A percentile compares a stretch with the other conserved stretches of the same genome.
Conservation (phyloP, 352 stramenopile genomes). For the Peronospora tabacina region DNA sequence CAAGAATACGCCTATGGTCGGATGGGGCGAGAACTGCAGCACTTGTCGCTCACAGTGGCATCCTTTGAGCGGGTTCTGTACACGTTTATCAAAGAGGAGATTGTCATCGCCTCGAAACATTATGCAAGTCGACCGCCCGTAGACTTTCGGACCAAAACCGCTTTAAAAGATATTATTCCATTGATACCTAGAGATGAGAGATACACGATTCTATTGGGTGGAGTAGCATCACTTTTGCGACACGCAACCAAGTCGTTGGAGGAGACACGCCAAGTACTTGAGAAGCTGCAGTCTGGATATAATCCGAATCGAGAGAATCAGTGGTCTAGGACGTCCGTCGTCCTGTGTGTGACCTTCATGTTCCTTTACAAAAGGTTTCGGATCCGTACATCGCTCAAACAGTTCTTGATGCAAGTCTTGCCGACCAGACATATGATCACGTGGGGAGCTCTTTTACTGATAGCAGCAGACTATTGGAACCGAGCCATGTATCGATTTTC, state of each 20-base stretch:
- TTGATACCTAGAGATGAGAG: conserved; percentile 75
- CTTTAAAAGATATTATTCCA: conserved; percentile 84
- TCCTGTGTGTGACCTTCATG: conserved; percentile 39
- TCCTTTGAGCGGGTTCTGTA: conserved; percentile 81
- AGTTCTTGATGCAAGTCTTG: conserved; percentile 59
- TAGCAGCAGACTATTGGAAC: conserved; percentile 68
- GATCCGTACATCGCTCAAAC: conserved; percentile 55
- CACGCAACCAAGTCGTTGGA: conserved; percentile 79
- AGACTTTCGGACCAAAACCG: conserved; percentile 72
- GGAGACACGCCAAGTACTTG: conserved; percentile 69
- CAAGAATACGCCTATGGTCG: conserved; percentile 76
- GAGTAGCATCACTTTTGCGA: conserved; percentile 65
- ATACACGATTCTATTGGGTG: conserved; percentile 76
- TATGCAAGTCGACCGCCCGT: conserved; percentile 43
- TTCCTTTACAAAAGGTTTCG: conserved; percentile 70
- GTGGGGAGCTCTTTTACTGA: conserved; percentile 42
- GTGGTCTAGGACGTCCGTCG: conserved; percentile 74
- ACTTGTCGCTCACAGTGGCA: conserved; percentile 78
- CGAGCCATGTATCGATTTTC: conserved; percentile 76
- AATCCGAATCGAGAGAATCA: conserved; percentile 77
- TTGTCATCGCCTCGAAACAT: conserved; percentile 71
- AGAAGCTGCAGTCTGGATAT: conserved; percentile 77
- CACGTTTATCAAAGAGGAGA: conserved; percentile 86
- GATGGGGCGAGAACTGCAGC: conserved; percentile 77
- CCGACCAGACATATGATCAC: conserved; percentile 59